phyloP scores from a whole-genome alignment of 805 yeast species.

The Saccharomycopsis babjevae region DNA sequence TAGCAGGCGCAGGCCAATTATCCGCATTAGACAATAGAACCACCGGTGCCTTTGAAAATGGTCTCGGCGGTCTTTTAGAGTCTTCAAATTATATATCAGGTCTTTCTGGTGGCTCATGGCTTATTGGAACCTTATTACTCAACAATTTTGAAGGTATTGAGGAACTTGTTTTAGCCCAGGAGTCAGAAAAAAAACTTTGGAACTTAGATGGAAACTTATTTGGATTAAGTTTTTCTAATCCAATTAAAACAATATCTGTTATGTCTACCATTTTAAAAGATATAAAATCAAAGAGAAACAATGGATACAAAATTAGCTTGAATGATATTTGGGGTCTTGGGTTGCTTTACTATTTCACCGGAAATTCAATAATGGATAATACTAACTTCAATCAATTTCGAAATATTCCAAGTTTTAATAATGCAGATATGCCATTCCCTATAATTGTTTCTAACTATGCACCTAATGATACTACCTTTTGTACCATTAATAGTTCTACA shows the following conservation, averaged over 20 bases:
- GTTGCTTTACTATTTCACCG: conserved; percentile 49
- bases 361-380: conserved; percentile 47
- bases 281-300: conserved; percentile 40
- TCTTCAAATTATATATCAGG: conserved; percentile 64
- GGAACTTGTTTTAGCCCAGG: conserved; percentile 32
- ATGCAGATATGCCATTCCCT: conserved; percentile 63
- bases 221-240: conserved; percentile 50
- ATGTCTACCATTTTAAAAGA: conserved; percentile 24
- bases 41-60: conserved; percentile 38
- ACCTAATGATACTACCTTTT: conserved; percentile 38
- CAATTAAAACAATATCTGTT: conserved; percentile 39
- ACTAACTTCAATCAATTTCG: conserved; percentile 44
- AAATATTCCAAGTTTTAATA: conserved; percentile 46
- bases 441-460: conserved; percentile 50
- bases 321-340: conserved; percentile 77
- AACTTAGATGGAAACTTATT: conserved; percentile 50
- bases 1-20: conserved; percentile 73
- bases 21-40: conserved; percentile 73
- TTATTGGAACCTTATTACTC: conserved; percentile 53
- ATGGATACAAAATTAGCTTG: conserved; percentile 55
- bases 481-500: conserved; percentile 52
- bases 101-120: conserved; percentile 83
- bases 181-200: conserved; percentile 46
- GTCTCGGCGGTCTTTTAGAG: conserved; percentile 67
- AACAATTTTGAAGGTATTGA: conserved; percentile 68